Evolutionary conservation across 2,329 filamentous ascomycete genomes (phyloP).

Genomic region (Ophiocordyceps camponoti-leonardi): DNA sequence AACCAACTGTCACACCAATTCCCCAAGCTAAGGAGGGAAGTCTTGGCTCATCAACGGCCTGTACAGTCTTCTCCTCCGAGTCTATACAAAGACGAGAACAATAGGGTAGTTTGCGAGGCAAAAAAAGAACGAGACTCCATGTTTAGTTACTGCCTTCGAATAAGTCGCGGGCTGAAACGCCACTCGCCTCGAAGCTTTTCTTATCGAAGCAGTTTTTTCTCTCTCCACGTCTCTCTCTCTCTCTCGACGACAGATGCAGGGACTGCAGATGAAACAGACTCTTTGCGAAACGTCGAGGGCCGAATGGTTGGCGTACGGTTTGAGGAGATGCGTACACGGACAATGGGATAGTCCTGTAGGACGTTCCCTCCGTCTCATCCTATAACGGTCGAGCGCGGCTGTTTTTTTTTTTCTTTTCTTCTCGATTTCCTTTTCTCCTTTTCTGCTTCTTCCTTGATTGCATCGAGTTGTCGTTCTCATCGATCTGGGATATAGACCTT

Average conservation of each 20-base stretch:
- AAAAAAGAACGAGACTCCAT: not conserved
- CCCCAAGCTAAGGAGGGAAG: not conserved
- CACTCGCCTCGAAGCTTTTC: not conserved
- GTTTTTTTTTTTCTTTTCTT: not conserved
- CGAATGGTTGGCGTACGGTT: not conserved
- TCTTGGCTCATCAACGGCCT: not conserved
- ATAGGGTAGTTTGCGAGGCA: not conserved
- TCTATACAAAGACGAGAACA: no score
- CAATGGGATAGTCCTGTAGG: not conserved
- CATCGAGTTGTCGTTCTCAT: not conserved
- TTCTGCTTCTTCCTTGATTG: not conserved
- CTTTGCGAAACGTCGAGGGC: not conserved
- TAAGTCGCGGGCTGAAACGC: not conserved
- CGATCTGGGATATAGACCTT: not conserved
- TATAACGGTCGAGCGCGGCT: not conserved
- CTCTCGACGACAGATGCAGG: not conserved
- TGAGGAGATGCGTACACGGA: not conserved
- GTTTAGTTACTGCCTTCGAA: not conserved
- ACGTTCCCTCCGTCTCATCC: not conserved
- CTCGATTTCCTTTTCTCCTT: no score
- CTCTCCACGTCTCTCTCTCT: no score
- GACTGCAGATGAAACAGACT: not conserved
- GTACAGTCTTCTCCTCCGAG: no score
- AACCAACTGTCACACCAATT: not conserved
- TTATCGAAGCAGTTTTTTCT: no score